These are phyloP conservation scores for Chrysosphaeria jannelii DNA, from an alignment of 2,329 filamentous ascomycete species.

Conservation along the genomic window DNA sequence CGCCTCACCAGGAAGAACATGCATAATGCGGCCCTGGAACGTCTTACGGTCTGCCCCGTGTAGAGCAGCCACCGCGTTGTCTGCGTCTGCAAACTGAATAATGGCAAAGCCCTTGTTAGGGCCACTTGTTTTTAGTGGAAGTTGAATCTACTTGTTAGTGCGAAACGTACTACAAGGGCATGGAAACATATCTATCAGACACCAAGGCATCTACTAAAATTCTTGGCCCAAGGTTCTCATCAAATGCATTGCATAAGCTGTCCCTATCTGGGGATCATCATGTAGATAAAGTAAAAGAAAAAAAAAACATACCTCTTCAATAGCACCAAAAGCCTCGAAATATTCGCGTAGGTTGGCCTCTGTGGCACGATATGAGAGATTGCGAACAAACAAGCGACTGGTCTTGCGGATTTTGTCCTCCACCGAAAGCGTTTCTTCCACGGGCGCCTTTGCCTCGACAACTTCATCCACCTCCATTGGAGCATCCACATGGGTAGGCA, in stretches of 20 bases:
- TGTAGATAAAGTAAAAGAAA: conserved; percentile 6
- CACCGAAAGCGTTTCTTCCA: conserved; percentile 7
- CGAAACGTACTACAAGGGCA: background rate
- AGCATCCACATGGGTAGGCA: background rate
- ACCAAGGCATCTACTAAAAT: conserved; percentile 99
- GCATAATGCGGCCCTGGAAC: conserved; percentile 76
- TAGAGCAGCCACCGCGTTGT: conserved; percentile 51
- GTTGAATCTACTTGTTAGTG: conserved; percentile 38
- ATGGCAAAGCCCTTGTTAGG: conserved; percentile 75
- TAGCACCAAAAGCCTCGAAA: conserved; percentile 40
- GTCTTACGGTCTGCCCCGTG: conserved; percentile 51
- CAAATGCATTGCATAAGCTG: conserved; percentile 90
- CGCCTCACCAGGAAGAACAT: conserved; percentile 58
- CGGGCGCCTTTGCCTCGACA: background rate
- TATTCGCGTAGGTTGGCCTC: conserved; percentile 45
- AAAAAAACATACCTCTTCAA: conserved; percentile 57
- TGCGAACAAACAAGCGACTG: conserved; percentile 61
- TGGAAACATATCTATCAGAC: conserved; percentile 22
- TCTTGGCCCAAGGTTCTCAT: conserved; percentile 66
- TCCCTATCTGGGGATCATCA: conserved; percentile 99
- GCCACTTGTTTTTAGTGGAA: conserved; percentile 44
- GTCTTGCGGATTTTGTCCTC: conserved; percentile 37
- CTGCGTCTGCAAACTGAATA: conserved; percentile 43
- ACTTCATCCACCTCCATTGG: conserved; percentile 2
- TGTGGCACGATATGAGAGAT: conserved; percentile 52